Base-by-base conservation (phyloP, 2,329 filamentous ascomycete genomes). In the Arthrobotrys iridis region DNA sequence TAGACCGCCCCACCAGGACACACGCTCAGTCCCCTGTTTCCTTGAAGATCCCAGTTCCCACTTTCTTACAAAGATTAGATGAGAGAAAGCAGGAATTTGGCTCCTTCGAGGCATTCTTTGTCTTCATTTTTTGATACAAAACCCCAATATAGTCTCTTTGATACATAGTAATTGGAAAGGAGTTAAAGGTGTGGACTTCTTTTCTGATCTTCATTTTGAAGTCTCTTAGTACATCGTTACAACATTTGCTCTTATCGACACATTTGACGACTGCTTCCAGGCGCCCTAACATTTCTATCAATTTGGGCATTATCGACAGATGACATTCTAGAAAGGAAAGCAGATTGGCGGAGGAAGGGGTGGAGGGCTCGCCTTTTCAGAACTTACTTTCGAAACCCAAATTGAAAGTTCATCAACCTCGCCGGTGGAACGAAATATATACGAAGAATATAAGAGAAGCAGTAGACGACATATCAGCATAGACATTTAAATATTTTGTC, bases 301-400 rank as follows among this genome's bases (percentile, higher is more conserved):
- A 33, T 37, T 22, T 10, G 13, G 24, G 5, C 30, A 8, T n/a
- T n/a, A n/a, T 45, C 40, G n/a, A 43, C 67, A 10, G 4, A 43
- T 24, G 13, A 64, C 65, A 50, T 72, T 48, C 33, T 72, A 72
- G 41, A 48, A 50, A 15, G 5, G 20, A 30, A 35, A 26, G 22
- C 26, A 41, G 18, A 33, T 59, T 33, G 50, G 30, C 50, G 58
- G 67, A 43, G 59, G 60, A 64, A 59, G 59, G 59, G 67, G 59
- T 15, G 50, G 52, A 70, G 48, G 48, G 28, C 24, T 50, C 41
- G 40, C 5, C 15, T 57, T 64, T 59, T 26, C 24, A 37, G 15
- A 62, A 46, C 2, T 13, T 22, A 48, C 11, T 13, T 35, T 50
- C 20, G 43, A 26, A 35, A 35, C 11, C n/a, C n/a, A n/a, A 11